These are phyloP conservation scores for Entomortierella parvispora DNA, from an alignment of 192 early-diverging fungal species.

Conservation along the genomic window DNA sequence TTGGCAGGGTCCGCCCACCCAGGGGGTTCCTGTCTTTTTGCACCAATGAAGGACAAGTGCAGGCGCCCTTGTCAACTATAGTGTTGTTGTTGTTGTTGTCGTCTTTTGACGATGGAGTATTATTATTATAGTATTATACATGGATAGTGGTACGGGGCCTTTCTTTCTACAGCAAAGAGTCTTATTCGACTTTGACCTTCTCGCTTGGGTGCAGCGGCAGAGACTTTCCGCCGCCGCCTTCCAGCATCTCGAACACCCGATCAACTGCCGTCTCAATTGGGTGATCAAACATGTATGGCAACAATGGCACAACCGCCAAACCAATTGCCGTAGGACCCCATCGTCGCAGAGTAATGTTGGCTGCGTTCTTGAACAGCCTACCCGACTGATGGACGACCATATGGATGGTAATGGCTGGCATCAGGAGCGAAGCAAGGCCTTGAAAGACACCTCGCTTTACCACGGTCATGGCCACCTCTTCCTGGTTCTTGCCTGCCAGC, in stretches of 20 bases:
- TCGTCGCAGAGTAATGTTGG: conserved; percentile 53
- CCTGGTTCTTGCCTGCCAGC: conserved; percentile 54
- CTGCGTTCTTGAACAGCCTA: conserved; percentile 56
- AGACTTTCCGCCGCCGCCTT: conserved; percentile 37
- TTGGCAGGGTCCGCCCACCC: too few species aligned
- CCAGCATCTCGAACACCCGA: conserved; percentile 63
- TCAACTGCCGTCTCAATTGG: conserved; percentile 71
- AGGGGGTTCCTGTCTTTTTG: too few species aligned
- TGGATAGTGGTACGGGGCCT: neutral
- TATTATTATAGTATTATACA: neutral
- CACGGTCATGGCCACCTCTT: conserved; percentile 56
- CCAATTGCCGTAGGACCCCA: conserved; percentile 73
- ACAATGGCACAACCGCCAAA: conserved; percentile 65
- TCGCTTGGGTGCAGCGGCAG: conserved; percentile 35
- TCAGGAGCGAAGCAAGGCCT: conserved; percentile 63
- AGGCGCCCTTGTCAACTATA: too few species aligned
- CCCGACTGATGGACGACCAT: conserved; percentile 60
- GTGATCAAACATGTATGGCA: conserved; percentile 74
- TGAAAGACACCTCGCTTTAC: conserved; percentile 73
- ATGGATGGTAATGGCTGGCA: conserved; percentile 72
- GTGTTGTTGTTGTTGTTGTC: too few species aligned
- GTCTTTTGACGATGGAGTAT: too few species aligned
- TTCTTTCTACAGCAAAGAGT: too few species aligned
- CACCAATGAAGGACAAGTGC: too few species aligned
- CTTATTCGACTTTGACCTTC: conserved; percentile 20